Percentiles rank a stretch among this genome's conserved stretches.
Conservation (phyloP, 768 basidiomycete species). For the Termitomyces sp. region DNA sequence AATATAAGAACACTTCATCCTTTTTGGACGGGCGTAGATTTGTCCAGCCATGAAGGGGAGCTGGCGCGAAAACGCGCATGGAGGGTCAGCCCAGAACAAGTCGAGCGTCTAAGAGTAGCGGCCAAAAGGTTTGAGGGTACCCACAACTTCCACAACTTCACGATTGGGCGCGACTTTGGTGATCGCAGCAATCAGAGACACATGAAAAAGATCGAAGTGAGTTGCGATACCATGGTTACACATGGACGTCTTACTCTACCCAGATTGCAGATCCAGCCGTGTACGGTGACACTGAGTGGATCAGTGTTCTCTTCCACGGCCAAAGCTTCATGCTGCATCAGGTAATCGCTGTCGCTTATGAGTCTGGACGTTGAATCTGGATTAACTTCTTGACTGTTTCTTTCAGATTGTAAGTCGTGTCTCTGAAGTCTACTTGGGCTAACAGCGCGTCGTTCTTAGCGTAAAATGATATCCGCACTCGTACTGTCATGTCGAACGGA, state of each 20-base stretch:
- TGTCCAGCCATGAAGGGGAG: constrained; percentile 52
- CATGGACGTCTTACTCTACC: background rate
- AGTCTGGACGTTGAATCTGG: background rate
- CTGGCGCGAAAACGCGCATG: constrained; percentile 67
- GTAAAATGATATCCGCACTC: constrained; percentile 93
- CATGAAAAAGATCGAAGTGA: constrained; percentile 85
- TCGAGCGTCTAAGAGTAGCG: constrained; percentile 54
- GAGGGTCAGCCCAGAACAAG: constrained; percentile 52
- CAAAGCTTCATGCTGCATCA: constrained; percentile 99
- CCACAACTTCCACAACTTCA: constrained; percentile 98
- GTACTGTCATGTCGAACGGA: constrained; percentile 77
- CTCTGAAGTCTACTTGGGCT: constrained; percentile 13
- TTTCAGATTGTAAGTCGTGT: constrained; percentile 44
- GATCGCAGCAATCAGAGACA: constrained; percentile 82
- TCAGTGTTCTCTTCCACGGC: constrained; percentile 89
- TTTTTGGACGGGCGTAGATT: constrained; percentile 57
- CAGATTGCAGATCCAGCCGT: constrained; percentile 85
- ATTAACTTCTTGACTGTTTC: background rate
- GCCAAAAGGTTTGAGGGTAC: constrained; percentile 77
- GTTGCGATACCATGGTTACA: constrained; percentile 1
- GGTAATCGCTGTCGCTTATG: constrained; percentile 41
- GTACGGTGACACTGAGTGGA: constrained; percentile 92
- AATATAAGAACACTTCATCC: constrained; percentile 33
- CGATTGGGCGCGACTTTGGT: constrained; percentile 79
- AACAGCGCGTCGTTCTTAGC: constrained; percentile 44